Conservation (phyloP, 2,329 filamentous ascomycete species). For the Alternaria triticimaculans region DNA sequence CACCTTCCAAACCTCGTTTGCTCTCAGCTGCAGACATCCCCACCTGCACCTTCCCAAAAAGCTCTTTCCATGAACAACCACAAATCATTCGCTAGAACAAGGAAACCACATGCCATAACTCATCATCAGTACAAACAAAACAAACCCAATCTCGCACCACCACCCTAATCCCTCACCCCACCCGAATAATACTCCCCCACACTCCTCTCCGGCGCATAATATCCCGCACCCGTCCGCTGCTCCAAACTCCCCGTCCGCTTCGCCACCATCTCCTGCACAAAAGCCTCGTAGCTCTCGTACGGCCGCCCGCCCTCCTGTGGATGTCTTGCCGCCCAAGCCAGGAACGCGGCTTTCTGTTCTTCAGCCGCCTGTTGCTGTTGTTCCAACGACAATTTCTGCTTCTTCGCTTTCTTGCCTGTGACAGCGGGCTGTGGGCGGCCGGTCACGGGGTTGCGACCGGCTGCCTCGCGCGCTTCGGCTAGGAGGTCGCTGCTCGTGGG, state of each 20-base stretch:
- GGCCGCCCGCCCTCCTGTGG: conserved; percentile 11
- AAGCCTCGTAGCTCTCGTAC: conserved; percentile 19
- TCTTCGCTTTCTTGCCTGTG: background rate
- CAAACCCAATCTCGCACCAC: background rate
- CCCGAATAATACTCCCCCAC: conserved; percentile 29
- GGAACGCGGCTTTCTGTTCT: conserved; percentile 9
- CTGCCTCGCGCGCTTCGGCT: background rate
- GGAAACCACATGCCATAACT: background rate
- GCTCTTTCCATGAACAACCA: background rate
- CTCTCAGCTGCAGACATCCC: background rate
- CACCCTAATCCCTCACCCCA: conserved; percentile 5
- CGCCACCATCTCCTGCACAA: conserved; percentile 16
- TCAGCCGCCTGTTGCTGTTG: background rate
- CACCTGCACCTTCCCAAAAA: background rate
- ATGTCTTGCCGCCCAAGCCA: conserved; percentile 9
- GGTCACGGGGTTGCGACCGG: background rate
- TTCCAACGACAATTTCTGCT: background rate
- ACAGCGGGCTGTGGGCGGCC: background rate
- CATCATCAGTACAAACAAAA: background rate
- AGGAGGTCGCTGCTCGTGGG: background rate
- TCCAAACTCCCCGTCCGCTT: conserved; percentile 20
- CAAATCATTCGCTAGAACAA: background rate
- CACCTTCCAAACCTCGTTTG: background rate
- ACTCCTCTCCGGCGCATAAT: conserved; percentile 33
- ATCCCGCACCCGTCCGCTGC: conserved; percentile 13